Base-by-base conservation (phyloP, 176 grass and related monocot genomes). In the Triticum timopheevii region DNA sequence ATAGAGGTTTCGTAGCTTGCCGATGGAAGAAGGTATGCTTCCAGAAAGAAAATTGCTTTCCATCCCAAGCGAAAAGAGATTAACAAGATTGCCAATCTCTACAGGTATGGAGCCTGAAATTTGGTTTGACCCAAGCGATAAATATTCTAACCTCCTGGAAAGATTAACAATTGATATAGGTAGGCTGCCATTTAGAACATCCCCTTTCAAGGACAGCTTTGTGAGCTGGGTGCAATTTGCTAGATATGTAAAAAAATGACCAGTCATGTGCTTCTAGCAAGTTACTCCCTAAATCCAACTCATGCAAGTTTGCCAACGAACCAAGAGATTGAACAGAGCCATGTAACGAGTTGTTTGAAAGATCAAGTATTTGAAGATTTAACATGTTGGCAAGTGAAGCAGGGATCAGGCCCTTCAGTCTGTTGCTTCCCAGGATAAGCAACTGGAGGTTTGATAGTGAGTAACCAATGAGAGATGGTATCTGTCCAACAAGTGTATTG, bases 31-130 rank as follows among this genome's bases (percentile, higher is more conserved):
- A 61, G 88, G 91, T 67, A 95, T 89, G 38, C 23, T 63, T 20
- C 91, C 87, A 22, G 64, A 79, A 20, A 95, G 78, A n/a, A 91
- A 79, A 68, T 95, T 95, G 13, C 47, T 44, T 19, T 79, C 63
- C 71, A 95, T 77, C 30, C 39, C 33, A 78, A 97, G 58, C 0
- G 52, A 16, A 54, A 13, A 47, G 28, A 97, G 82, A 64, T 83
- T 85, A 13, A 77, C 39, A 15, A 88, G 22, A 6, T 83, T 92
- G n/a, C 87, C 61, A 1, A 92, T 82, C 30, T 80, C 83, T 71
- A 4, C 0, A 66, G 86, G 71, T 82, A 89, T 83, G 52, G 35
- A 76, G 84, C 61, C 83, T 0, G 4, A 3, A 8, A 92, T 80
- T 50, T 50, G 6, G 5, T 80, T 12, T 34, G 71, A 38, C 33